Base-by-base conservation (phyloP, 2,329 filamentous ascomycete species). In the Alternaria panax region DNA sequence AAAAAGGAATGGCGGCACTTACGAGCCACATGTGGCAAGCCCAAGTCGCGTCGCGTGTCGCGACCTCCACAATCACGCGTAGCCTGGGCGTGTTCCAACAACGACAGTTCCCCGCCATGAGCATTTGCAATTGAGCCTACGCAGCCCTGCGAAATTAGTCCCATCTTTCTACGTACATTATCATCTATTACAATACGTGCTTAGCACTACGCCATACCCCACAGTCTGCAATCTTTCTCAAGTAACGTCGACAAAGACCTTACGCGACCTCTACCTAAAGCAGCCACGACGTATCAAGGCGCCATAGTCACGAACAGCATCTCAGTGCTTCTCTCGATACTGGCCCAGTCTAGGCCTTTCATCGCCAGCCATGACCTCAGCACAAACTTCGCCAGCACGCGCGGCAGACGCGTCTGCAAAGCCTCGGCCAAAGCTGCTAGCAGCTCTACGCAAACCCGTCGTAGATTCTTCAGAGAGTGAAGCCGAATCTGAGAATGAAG, bases 381-480 rank as follows among this genome's bases (percentile, higher is more conserved):
- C 42, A 24, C 20, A 22, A 16, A 28, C 30, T 14, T 47, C 62
- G 24, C 28, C 54, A 22, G 27, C 34, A 57, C 60, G 55, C 54
- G 59, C 52, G 22, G 34, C n/a, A 18, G 62, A 65, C 62, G 65
- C 65, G 65, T 63, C 65, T n/a, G 22, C 43, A 4, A 68, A 62
- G 43, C 60, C 68, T 57, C 69, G 67, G 27, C 50, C 54, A 22
- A 67, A 63, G 48, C 60, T 72, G 9, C 46, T 72, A 40, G 64
- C 66, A 62, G 69, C 68, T 43, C 56, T 72, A 8, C 66, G 68
- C 38, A 68, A 65, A 48, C 60, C 62, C 16, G 43, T 51, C 22
- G 50, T 60, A 7, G 60, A 53, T 45, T 68, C 68, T 25, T 70
- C 83, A 28, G 76, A 79, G 50, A 83, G 85, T 62, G 74, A 76